Evolutionary conservation across 768 basidiomycete genomes (phyloP), one percentile per base, ranked within the genome.

Genomic region (Leccinum rimulosum): DNA sequence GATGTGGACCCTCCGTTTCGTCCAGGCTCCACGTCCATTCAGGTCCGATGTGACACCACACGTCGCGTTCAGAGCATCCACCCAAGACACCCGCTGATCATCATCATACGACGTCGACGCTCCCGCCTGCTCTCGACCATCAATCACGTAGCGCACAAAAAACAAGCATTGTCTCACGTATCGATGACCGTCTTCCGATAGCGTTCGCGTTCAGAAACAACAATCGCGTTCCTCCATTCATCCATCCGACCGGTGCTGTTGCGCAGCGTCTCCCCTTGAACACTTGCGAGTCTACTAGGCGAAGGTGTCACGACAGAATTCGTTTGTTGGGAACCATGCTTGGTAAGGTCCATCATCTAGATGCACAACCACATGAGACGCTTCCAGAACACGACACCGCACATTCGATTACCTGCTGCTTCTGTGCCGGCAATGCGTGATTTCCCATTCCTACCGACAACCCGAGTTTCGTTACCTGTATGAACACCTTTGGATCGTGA

Each of bases 1-100:
- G 83, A 65, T 91, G 82, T 2, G 94, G 94, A 1, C 94, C 95
- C 67, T 97, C 95, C 2, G 93, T 95, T 66, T 95, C 94, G 61
- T 96, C 95, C 49, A 96, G 73, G 33, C 87, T 77, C 94, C 94
- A 96, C 11, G 81, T 64, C 7, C 75, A 74, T 25, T 76, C 75
- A 3, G 67, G 74, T 43, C 77, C 77, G 12, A 79, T 71, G 49
- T 82, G 79, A 2, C 87, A 84, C 94, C 95, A 96, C 12, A 96
- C 68, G 0, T 93, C 93, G 22, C 91, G 82, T 69, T 96, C 95
- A 0, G 85, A 85, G 3, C 84, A 84, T 25, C 90, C 74, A 7
- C 84, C 67, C 43, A 82, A 72, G 0, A 82, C 77, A 81, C 89
- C 89, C 85, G 33, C 80, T 77, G 48, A 89, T 68, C 10, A 78